Conservation (phyloP, 306 rosid species). For the Casuarina cunninghamiana region DNA sequence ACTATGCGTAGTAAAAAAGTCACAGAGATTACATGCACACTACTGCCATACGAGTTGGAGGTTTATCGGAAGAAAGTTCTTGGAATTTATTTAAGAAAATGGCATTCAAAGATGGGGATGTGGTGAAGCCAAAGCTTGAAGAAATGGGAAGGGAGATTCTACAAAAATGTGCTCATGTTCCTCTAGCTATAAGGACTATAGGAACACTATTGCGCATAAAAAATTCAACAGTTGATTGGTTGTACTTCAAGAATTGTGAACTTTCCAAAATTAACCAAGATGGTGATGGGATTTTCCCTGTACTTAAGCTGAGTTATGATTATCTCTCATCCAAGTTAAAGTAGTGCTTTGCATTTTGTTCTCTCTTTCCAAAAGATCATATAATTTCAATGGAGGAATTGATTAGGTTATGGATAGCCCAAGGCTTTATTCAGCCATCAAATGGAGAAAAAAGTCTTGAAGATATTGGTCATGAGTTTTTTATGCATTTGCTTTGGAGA, state of each 20-base stretch:
- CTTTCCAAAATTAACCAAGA: background rate
- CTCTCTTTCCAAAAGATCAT: constrained; percentile 14
- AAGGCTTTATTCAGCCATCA: constrained; percentile 23
- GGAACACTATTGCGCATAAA: background rate
- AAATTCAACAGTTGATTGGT: background rate
- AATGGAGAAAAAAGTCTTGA: constrained; percentile 6
- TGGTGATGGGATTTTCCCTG: background rate
- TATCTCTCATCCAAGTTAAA: constrained; percentile 22
- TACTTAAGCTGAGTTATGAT: constrained; percentile 28
- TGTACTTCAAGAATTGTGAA: background rate
- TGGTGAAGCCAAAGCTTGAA: background rate
- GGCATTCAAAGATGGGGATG: background rate
- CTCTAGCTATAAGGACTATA: background rate
- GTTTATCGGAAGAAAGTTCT: background rate
- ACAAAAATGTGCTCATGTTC: background rate
- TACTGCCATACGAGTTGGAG: background rate
- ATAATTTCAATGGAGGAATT: background rate
- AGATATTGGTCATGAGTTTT: constrained; percentile 18
- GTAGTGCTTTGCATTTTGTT: constrained; percentile 30
- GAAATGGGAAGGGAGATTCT: background rate
- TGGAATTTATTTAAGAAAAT: background rate
- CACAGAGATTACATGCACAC: background rate
- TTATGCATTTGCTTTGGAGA: constrained; percentile 25
- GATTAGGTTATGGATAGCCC: constrained; percentile 4
- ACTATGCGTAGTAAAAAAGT: background rate